Evolutionary conservation across 2,329 filamentous ascomycete species (phyloP).

Genomic region (Colletotrichum navitas): DNA sequence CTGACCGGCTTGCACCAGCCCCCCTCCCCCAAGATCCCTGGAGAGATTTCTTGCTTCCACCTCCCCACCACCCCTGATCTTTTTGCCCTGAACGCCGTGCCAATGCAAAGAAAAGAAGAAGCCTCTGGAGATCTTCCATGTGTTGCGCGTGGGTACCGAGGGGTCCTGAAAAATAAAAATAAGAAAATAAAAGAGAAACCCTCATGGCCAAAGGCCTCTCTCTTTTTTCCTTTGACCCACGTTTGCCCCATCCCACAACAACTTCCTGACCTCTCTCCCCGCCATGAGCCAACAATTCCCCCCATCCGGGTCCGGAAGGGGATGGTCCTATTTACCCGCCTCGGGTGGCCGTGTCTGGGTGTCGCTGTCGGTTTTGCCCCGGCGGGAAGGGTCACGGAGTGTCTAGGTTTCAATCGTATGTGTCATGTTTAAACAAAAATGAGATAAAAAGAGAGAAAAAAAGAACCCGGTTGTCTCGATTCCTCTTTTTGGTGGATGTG

Average conservation of each 20-base stretch:
- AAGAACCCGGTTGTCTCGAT: neutral
- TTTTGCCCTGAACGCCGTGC: slow-evolving; percentile 43
- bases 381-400: neutral
- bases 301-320: neutral
- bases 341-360: neutral
- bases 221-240: neutral
- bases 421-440: slow-evolving; percentile 12
- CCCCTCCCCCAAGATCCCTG: neutral
- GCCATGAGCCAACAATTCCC: neutral
- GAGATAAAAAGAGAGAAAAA: neutral
- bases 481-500: slow-evolving; percentile 1
- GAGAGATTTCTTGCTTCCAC: neutral
- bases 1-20: neutral
- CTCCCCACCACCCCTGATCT: slow-evolving; percentile 5
- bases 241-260: neutral
- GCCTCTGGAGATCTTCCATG: slow-evolving; percentile 3
- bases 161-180: too few relatives aligned
- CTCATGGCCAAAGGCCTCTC: neutral
- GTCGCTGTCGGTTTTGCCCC: neutral
- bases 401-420: neutral
- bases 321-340: neutral
- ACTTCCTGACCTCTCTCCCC: neutral
- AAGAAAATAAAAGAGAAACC: neutral
- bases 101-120: slow-evolving; percentile 43
- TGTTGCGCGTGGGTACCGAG: neutral